Evolutionary conservation across 371 early-diverging fungal species (phyloP), one percentile per base, ranked within the genome.

Genomic region (Cokeromyces recurvatus): DNA sequence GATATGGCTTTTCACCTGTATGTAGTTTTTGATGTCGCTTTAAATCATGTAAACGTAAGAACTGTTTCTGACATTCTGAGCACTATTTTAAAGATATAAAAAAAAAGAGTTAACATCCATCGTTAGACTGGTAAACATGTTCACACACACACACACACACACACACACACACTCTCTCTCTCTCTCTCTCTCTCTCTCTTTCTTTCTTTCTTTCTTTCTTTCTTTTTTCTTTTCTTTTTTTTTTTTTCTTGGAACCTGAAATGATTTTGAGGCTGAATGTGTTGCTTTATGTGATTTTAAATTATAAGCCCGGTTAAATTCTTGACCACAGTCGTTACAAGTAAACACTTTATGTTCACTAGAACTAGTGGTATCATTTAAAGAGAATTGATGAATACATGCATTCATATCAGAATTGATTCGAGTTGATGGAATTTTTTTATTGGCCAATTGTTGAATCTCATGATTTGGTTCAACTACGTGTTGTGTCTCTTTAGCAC

Each of bases 11-110:
- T 52, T 85, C 86, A 12, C 89, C 89, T 10, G 88, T 86, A 50
- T 89, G 89, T 21, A 85, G 55, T 46, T 84, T 78, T 62, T 81
- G 76, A 56, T 88, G 89, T 34, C 89, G 67, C 65, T 85, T 86
- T 38, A 88, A 59, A 59, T 88, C 89, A 60, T 88, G 87, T 31
- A 82, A 78, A 0, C 89, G 68, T 38, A 84, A 69, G 57, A 88
- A 88, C 23, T 59, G 66, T 21, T 67, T 66, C 21, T 53, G 48
- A 32, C 74, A 74, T 4, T 62, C 66, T 31, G 53, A 52, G 38
- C 74, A 74, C 70, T 72, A 60, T 40, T 2, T 8, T 29, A 17
- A 38, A 8, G 8, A 1, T 17, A 36, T 38, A 44, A n/a, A 15
- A 31, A 31, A 11, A n/a, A 23, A 5, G 2, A 10, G 34, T n/a